phyloP scores from a whole-genome alignment of 2,329 filamentous ascomycete genomes.

The Penicillium italicum region DNA sequence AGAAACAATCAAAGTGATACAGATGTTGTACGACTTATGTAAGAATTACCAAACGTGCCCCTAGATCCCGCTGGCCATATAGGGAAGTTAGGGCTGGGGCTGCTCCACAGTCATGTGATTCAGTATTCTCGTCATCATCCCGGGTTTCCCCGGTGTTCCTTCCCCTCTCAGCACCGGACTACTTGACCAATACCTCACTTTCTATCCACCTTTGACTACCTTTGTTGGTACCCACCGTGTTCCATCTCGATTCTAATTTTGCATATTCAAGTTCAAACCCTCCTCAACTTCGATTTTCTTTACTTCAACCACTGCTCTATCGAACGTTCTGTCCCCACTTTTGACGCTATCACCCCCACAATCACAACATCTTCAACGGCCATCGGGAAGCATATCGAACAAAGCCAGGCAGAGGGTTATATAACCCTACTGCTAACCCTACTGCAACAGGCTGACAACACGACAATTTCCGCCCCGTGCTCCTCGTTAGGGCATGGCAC shows the following conservation, averaged over 20 bases:
- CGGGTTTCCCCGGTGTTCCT: slow-evolving; percentile 10
- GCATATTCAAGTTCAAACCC: not conserved
- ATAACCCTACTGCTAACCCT: slow-evolving; percentile 22
- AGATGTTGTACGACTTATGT: not conserved
- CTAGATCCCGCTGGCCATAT: not conserved
- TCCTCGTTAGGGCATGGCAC: slow-evolving; percentile 38
- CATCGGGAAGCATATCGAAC: slow-evolving; percentile 8
- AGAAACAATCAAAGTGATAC: not conserved
- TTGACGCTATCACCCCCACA: slow-evolving; percentile 22
- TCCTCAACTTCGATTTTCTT: not conserved
- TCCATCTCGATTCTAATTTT: not conserved
- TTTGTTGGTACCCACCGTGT: slow-evolving; percentile 3
- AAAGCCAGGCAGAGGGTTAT: slow-evolving; percentile 17
- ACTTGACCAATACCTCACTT: slow-evolving; percentile 17
- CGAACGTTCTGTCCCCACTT: slow-evolving; percentile 16
- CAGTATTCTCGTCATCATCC: slow-evolving; percentile 9
- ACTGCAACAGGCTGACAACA: slow-evolving; percentile 8
- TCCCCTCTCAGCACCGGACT: slow-evolving; percentile 5
- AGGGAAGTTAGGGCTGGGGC: slow-evolving; percentile 11
- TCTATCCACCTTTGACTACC: slow-evolving; percentile 8
- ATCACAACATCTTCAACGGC: slow-evolving; percentile 13
- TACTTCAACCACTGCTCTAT: not conserved
- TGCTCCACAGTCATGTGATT: slow-evolving; percentile 6
- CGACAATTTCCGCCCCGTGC: slow-evolving; percentile 14
- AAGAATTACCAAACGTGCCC: not conserved